Evolutionary conservation across 208 protist genomes (phyloP).

Genomic region (Leishmania amazonensis): DNA sequence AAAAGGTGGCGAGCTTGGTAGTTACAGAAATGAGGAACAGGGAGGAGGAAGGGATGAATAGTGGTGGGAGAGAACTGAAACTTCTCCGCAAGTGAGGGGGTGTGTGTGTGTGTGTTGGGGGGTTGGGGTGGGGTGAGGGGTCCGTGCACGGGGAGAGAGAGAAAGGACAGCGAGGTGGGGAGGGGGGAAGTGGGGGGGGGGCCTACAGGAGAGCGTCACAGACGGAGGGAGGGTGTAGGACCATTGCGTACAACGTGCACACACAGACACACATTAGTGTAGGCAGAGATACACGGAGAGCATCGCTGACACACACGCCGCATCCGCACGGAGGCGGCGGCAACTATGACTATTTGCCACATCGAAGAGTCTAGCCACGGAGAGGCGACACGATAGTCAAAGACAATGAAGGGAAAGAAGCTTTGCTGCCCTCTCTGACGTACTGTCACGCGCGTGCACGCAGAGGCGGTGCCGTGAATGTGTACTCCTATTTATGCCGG

Average conservation of each 20-base stretch:
- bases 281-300: not conserved
- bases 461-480: not conserved
- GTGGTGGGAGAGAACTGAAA: not conserved
- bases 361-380: not conserved
- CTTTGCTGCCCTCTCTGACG: not conserved
- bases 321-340: not conserved
- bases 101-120: not conserved
- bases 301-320: not conserved
- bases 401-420: not conserved
- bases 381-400: not conserved
- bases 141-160: not conserved
- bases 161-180: not conserved
- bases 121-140: no score
- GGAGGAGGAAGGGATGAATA: not conserved
- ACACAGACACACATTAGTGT: not conserved
- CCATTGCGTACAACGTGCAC: not conserved
- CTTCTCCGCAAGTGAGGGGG: not conserved
- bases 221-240: not conserved
- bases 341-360: not conserved
- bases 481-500: not conserved
- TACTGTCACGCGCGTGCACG: not conserved
- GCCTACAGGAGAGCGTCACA: not conserved
- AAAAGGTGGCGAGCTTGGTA: conserved; percentile 1
- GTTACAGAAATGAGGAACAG: not conserved
- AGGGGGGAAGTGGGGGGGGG: not conserved